Evolutionary conservation across 2,329 filamentous ascomycete genomes (phyloP).

Genomic region (Talaromyces amestolkiae): DNA sequence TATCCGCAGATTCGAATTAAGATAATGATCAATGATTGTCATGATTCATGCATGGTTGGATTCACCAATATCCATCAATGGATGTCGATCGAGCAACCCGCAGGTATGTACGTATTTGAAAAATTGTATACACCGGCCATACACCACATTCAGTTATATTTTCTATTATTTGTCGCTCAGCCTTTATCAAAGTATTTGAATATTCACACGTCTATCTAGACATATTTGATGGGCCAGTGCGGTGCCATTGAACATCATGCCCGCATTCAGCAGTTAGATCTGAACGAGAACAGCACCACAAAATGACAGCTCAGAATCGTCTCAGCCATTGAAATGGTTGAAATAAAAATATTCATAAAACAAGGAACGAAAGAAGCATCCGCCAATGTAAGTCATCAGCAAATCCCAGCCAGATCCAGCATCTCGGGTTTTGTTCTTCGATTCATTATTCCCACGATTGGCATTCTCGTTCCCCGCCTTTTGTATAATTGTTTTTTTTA

Average conservation of each 20-base stretch:
- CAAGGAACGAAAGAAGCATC: not conserved
- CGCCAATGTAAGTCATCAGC: not conserved
- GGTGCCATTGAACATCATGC: slow-evolving; percentile 3
- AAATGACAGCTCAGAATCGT: slow-evolving; percentile 5
- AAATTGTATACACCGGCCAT: not conserved
- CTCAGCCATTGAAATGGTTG: not conserved
- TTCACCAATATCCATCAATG: not conserved
- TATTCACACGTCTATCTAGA: not conserved
- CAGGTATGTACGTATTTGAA: not conserved
- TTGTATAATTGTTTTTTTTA: not conserved
- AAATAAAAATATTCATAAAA: not conserved
- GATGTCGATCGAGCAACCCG: not conserved
- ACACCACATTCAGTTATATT: not conserved
- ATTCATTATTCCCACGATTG: not conserved
- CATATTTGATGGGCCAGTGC: slow-evolving; percentile 2
- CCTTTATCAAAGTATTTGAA: not conserved
- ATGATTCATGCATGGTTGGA: not conserved
- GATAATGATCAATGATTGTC: not conserved
- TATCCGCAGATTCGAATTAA: not conserved
- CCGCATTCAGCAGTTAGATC: not conserved
- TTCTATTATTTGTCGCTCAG: not conserved
- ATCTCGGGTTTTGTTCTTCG: not conserved
- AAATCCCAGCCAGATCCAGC: not conserved
- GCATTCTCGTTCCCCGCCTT: not conserved
- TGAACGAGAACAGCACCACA: not conserved